phyloP scores from a whole-genome alignment of 495 filamentous ascomycete genomes.

The Tuber borchii region DNA sequence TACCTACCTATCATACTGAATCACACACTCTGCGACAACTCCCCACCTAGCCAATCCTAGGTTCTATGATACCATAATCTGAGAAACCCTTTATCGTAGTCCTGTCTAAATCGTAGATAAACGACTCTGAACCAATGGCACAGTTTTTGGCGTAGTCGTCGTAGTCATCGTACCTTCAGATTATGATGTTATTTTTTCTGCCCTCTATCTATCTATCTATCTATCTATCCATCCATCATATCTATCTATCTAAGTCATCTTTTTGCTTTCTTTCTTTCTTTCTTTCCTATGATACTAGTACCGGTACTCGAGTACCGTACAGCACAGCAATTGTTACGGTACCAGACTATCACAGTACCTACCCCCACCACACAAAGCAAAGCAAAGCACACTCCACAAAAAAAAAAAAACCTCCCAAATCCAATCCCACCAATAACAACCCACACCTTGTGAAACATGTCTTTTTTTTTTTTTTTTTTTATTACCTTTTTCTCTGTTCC shows the following conservation, averaged over 20 bases:
- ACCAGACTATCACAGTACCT: not conserved
- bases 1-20: not conserved
- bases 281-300: not conserved
- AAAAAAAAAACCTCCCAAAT: not conserved
- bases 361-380: not conserved
- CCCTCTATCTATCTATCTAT: conserved; percentile 7
- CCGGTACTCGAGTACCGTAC: too few relatives aligned
- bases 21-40: not conserved
- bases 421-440: not conserved
- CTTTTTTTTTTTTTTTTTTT: conserved; percentile 8
- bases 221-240: not conserved
- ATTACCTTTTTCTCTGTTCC: not conserved
- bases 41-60: not conserved
- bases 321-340: not conserved
- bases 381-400: not conserved
- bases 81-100: not conserved
- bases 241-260: too few relatives aligned
- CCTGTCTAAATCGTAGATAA: conserved; percentile 20
- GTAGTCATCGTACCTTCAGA: too few relatives aligned
- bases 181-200: conserved; percentile 13
- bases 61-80: not conserved
- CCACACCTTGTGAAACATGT: conserved; percentile 28
- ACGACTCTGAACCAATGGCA: conserved; percentile 31
- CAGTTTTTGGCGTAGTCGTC: conserved; percentile 3
- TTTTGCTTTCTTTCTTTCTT: conserved; percentile 10